Percentiles rank a stretch among this genome's conserved stretches.
phyloP scores from a whole-genome alignment of 2,329 filamentous ascomycete species.

The Beauveria rudraprayagi region DNA sequence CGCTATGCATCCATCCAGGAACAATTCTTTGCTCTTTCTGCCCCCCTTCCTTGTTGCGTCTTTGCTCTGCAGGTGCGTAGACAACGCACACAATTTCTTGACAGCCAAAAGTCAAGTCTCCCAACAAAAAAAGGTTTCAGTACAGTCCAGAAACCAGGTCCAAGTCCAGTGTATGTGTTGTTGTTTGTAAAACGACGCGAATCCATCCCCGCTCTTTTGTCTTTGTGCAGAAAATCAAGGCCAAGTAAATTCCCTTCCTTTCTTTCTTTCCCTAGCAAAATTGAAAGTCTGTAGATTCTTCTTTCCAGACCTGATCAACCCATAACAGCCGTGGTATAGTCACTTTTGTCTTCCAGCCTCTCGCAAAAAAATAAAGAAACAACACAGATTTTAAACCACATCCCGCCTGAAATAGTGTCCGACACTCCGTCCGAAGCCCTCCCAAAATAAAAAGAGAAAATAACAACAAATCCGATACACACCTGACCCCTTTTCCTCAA shows the following conservation, averaged over 20 bases:
- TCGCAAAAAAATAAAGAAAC: constrained; percentile 14
- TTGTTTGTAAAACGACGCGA: constrained; percentile 1
- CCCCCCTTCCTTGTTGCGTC: background rate
- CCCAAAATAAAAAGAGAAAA: constrained; percentile 19
- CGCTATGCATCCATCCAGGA: constrained; percentile 40
- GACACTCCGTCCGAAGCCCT: constrained; percentile 30
- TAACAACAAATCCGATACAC: constrained; percentile 24
- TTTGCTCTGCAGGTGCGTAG: background rate
- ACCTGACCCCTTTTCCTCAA: constrained; percentile 28
- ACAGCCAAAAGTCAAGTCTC: constrained; percentile 7
- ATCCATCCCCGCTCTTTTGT: constrained; percentile 24
- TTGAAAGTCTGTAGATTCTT: constrained; percentile 19
- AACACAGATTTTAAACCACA: constrained; percentile 19
- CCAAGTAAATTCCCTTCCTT: background rate
- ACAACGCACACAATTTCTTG: constrained; percentile 3
- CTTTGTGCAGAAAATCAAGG: constrained; percentile 18
- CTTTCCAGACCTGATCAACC: constrained; percentile 25
- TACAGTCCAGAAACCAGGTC: constrained; percentile 8
- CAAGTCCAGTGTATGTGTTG: constrained; percentile 2
- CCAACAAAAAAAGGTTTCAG: constrained; percentile 7
- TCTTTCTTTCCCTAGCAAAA: constrained; percentile 3
- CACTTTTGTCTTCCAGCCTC: constrained; percentile 34
- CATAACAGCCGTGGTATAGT: constrained; percentile 28
- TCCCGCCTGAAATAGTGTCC: constrained; percentile 28
- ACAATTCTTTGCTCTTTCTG: background rate